Base-by-base conservation (phyloP, 495 filamentous ascomycete species). In the Massariosphaeria phaeospora region DNA sequence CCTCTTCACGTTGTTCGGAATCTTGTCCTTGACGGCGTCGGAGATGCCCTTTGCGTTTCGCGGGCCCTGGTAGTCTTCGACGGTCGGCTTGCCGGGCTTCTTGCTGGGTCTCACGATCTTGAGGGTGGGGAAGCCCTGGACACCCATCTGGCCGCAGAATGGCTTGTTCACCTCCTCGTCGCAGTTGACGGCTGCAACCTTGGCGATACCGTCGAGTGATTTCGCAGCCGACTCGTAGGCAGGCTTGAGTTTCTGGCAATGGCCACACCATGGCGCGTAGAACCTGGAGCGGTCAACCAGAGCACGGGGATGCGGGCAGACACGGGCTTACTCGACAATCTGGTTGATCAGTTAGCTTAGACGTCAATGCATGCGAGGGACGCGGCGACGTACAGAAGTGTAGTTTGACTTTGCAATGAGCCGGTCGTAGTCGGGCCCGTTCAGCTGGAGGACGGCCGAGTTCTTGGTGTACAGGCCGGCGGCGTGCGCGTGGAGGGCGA, bases 231-330 rank as follows among this genome's bases (percentile, higher is more conserved):
- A 95, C 64, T 96, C 93, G 72, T 89, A 99, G 47, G 89, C 87
- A 0, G 93, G 93, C 70, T 96, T 89, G 58, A 99, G 83, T 70
- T 85, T 96, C 68, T 95, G 76, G 73, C 93, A 98, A 68, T 98
- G 94, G 20, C 93, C 93, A 62, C 93, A 96, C 94, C 87, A 95
- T 30, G 88, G 89, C 7, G 88, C 88, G 64, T 95, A 96, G 76
- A 95, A 96, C 71, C 90, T 90, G 68, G 12, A 13, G 41, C 17
- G 38, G 11, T 50, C 17, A 30, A 21, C 30, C 8, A 7, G 15
- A 45, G 23, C 12, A 26, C 7, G 18, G 3, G 15, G 25, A 23
- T 15, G 12, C 23, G 30, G 6, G 6, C 39, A 17, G 59, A 53
- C 55, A 54, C 52, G 52, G 48, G 63, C 81, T 79, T 78, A 86